Evolutionary conservation across 805 yeast genomes (phyloP).

Genomic region (Metschnikowia rubicola): DNA sequence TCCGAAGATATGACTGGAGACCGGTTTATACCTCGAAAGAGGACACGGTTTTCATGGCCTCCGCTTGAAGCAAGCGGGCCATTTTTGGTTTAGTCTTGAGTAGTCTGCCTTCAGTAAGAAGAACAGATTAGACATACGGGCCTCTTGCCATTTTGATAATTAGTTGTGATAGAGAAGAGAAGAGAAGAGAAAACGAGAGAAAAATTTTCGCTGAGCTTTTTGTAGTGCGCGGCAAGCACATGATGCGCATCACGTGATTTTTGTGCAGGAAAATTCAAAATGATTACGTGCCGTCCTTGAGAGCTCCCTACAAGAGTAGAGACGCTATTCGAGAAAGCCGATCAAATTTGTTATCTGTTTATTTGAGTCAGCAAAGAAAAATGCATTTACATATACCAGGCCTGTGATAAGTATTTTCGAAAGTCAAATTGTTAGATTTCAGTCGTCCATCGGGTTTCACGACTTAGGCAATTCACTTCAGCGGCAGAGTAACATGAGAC

Average conservation of each 20-base stretch:
- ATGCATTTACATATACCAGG: no score
- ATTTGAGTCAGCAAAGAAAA: no score
- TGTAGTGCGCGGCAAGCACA: neutral
- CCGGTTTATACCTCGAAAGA: constrained; percentile 16
- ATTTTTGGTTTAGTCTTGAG: constrained; percentile 13
- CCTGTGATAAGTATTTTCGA: no score
- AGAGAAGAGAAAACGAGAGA: neutral
- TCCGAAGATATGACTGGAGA: constrained; percentile 21
- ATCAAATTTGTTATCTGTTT: no score
- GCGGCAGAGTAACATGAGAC: no score
- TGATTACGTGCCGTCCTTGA: no score
- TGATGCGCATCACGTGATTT: constrained; percentile 4
- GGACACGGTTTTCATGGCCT: constrained; percentile 9
- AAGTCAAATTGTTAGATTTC: no score
- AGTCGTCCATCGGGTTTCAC: no score
- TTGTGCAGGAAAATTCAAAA: neutral
- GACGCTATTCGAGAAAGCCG: no score
- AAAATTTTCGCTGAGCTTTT: neutral
- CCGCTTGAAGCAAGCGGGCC: constrained; percentile 11
- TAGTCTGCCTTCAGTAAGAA: constrained; percentile 20
- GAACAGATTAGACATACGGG: constrained; percentile 42
- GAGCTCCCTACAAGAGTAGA: no score
- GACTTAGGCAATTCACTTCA: no score
- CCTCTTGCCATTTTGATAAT: constrained; percentile 49
- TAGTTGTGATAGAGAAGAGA: constrained; percentile 14